These are phyloP conservation scores for Alloteropsis semialata DNA, from an alignment of 176 grass and related monocot species.

Conservation along the genomic window DNA sequence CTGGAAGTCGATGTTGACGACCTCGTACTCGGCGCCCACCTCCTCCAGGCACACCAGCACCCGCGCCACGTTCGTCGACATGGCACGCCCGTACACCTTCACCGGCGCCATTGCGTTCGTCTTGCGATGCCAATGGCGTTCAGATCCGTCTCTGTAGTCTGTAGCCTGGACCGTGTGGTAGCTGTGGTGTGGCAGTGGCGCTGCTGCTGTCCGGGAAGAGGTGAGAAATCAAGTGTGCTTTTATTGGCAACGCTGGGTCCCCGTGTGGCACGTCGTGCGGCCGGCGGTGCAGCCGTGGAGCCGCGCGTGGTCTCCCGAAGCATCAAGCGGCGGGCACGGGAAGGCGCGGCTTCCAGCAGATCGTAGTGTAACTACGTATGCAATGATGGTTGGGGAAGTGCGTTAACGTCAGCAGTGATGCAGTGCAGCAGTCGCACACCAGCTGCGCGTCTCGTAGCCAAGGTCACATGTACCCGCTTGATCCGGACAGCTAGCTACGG, in stretches of 20 bases:
- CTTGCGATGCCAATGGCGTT: neutral
- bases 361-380: too few species aligned
- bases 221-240: neutral
- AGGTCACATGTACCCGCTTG: too few species aligned
- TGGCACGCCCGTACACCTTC: slow-evolving; percentile 29
- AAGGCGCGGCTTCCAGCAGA: too few species aligned
- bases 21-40: slow-evolving; percentile 35
- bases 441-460: neutral
- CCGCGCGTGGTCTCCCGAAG: too few species aligned
- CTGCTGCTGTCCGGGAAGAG: neutral
- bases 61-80: slow-evolving; percentile 19
- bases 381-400: neutral
- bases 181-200: neutral
- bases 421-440: neutral
- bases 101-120: neutral
- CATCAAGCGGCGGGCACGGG: neutral
- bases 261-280: neutral
- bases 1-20: slow-evolving; percentile 17
- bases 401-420: neutral
- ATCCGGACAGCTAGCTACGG: too few species aligned
- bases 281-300: too few species aligned
- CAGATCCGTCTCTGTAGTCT: neutral
- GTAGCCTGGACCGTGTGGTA: neutral
- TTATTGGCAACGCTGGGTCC: neutral
- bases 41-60: slow-evolving; percentile 38